Evolutionary conservation across 306 rosid genomes (phyloP).

Genomic region (Malus sieversii): DNA sequence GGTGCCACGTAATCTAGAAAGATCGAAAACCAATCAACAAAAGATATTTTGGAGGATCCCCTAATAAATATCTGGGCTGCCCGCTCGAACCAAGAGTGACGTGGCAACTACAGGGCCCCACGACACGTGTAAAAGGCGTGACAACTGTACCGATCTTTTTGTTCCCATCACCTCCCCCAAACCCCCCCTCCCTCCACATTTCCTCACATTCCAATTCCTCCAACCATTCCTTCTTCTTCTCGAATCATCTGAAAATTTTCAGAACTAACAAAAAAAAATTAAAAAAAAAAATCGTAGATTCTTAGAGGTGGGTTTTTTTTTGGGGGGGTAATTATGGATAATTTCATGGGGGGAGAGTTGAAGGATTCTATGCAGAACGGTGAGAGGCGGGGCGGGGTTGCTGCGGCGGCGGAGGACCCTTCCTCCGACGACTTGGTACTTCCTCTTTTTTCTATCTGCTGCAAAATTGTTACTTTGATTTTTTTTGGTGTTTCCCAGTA

Average conservation of each 20-base stretch:
- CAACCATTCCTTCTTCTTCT: not conserved
- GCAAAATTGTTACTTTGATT: not conserved
- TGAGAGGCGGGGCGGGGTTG: not conserved
- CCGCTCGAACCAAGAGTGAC: conserved; percentile 22
- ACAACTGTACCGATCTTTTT: conserved; percentile 52
- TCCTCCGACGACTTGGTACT: conserved; percentile 12
- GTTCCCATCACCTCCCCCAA: conserved; percentile 28
- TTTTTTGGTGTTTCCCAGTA: not conserved
- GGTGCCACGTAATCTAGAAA: not conserved
- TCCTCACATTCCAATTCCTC: not conserved
- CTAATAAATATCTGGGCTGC: conserved; percentile 38
- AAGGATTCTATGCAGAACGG: conserved; percentile 4
- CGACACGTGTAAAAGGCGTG: conserved; percentile 76
- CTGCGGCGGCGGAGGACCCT: conserved; percentile 6
- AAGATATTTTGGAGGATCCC: conserved; percentile 49
- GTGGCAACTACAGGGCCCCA: conserved; percentile 47
- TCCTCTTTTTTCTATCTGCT: not conserved
- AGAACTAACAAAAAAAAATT: not conserved
- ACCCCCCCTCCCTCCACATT: not conserved
- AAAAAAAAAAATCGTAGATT: not conserved
- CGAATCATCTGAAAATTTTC: not conserved
- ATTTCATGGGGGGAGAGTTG: conserved; percentile 13
- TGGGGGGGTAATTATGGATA: conserved; percentile 8
- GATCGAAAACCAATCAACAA: not conserved
- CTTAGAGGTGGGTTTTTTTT: not conserved